Conservation (phyloP, 1,139 yeast genomes). For the Geotrichum cucujoidarum region DNA sequence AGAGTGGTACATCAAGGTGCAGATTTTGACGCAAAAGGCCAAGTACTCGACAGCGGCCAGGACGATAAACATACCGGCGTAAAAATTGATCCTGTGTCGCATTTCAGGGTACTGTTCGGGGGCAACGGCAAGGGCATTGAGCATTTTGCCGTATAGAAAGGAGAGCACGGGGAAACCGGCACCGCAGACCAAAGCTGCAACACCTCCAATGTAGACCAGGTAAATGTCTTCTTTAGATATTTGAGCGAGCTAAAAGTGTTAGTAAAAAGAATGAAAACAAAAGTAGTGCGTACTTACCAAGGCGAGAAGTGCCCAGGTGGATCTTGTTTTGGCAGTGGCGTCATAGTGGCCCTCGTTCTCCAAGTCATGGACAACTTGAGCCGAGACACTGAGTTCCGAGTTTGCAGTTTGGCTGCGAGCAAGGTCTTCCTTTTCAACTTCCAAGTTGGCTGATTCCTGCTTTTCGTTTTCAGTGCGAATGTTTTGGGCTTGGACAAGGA, state of each 20-base stretch:
- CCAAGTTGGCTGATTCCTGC: constrained; percentile 5
- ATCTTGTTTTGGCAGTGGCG: not conserved
- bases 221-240: constrained; percentile 5
- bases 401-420: not conserved
- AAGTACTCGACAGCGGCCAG: constrained; percentile 32
- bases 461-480: constrained; percentile 21
- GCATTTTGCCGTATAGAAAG: constrained; percentile 37
- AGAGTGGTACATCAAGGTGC: constrained; percentile 25
- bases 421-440: constrained; percentile 19
- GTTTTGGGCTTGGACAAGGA: constrained; percentile 39
- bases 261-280: not conserved
- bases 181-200: constrained; percentile 36
- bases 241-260: constrained; percentile 6
- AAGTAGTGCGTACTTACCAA: too few relatives aligned
- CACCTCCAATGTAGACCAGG: constrained; percentile 32
- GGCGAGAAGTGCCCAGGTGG: constrained; percentile 1
- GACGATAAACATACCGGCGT: constrained; percentile 41
- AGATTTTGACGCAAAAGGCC: constrained; percentile 28
- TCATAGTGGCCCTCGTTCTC: constrained; percentile 8
- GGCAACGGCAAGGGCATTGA: constrained; percentile 37
- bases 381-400: constrained; percentile 5
- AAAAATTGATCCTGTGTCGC: constrained; percentile 37
- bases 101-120: constrained; percentile 34
- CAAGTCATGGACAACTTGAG: constrained; percentile 5
- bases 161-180: constrained; percentile 41